Evolutionary conservation across 257 asterid genomes (phyloP).

Genomic region (Solanum sitiens): DNA sequence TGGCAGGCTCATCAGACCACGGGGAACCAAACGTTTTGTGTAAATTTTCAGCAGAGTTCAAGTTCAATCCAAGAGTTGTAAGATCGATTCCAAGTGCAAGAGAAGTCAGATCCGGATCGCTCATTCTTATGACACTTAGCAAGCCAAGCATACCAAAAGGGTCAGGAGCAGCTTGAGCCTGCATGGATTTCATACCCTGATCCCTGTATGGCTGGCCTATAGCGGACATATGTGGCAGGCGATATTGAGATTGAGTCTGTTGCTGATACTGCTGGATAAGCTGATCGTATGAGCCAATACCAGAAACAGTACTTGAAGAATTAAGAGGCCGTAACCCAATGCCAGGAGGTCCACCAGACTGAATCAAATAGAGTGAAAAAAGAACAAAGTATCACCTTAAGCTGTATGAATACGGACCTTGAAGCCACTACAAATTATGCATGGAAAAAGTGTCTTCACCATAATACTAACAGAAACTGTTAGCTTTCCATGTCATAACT

Average conservation of each 20-base stretch:
- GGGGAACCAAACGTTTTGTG: constrained; percentile 88
- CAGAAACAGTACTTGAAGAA: constrained; percentile 60
- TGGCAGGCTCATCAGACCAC: constrained; percentile 92
- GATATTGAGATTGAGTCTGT: constrained; percentile 77
- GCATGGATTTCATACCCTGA: constrained; percentile 70
- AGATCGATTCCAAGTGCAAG: constrained; percentile 96
- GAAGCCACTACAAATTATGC: background rate
- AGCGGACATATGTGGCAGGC: constrained; percentile 81
- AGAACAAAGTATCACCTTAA: background rate
- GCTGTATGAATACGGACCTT: background rate
- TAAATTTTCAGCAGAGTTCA: constrained; percentile 87
- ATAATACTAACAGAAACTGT: background rate
- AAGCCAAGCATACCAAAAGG: constrained; percentile 89
- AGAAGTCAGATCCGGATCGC: constrained; percentile 76
- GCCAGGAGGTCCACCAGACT: constrained; percentile 73
- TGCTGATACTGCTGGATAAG: constrained; percentile 87
- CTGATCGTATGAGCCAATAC: constrained; percentile 82
- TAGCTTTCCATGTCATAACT: background rate
- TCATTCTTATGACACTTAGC: constrained; percentile 79
- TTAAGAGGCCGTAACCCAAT: constrained; percentile 74
- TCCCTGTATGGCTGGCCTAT: constrained; percentile 82
- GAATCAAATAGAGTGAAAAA: constrained; percentile 5
- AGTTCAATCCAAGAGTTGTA: constrained; percentile 85
- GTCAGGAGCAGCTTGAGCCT: constrained; percentile 52
- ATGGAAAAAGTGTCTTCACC: background rate